Conservation (phyloP, 768 basidiomycete species). For the Candolleomyces eurysporus region DNA sequence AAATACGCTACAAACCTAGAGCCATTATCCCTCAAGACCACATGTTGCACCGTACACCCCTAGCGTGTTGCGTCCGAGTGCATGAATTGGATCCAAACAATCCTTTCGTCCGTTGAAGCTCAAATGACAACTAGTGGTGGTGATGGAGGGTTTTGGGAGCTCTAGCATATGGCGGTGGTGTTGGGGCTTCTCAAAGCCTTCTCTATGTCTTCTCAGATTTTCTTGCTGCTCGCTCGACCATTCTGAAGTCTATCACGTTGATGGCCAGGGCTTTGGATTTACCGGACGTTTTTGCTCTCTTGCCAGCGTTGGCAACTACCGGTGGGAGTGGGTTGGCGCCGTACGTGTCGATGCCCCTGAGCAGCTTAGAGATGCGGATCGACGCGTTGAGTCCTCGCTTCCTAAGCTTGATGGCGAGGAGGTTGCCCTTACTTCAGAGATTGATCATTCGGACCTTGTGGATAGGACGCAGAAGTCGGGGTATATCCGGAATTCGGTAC, state of each 20-base stretch:
- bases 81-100: conserved; percentile 18
- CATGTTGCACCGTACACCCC: conserved; percentile 19
- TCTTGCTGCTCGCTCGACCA: conserved; percentile 25
- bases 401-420: neutral
- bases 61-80: conserved; percentile 25
- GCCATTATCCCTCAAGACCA: conserved; percentile 34
- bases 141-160: conserved; percentile 20
- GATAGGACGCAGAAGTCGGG: too few species aligned
- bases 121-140: conserved; percentile 5
- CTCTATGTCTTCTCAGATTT: conserved; percentile 27
- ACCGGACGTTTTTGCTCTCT: conserved; percentile 21
- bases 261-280: conserved; percentile 33
- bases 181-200: conserved; percentile 36
- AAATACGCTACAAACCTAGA: conserved; percentile 33
- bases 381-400: neutral
- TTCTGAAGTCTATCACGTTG: conserved; percentile 31
- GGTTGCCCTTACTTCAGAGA: too few species aligned
- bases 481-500: too few species aligned
- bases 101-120: conserved; percentile 23
- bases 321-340: too few species aligned
- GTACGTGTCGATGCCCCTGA: too few species aligned
- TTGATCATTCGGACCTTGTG: too few species aligned
- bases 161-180: conserved; percentile 31
- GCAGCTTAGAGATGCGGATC: too few species aligned
- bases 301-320: too few species aligned